Percentiles rank a stretch among this genome's conserved stretches.
Conservation (phyloP, 2,329 filamentous ascomycete genomes). For the Phyllosticta citriasiana region DNA sequence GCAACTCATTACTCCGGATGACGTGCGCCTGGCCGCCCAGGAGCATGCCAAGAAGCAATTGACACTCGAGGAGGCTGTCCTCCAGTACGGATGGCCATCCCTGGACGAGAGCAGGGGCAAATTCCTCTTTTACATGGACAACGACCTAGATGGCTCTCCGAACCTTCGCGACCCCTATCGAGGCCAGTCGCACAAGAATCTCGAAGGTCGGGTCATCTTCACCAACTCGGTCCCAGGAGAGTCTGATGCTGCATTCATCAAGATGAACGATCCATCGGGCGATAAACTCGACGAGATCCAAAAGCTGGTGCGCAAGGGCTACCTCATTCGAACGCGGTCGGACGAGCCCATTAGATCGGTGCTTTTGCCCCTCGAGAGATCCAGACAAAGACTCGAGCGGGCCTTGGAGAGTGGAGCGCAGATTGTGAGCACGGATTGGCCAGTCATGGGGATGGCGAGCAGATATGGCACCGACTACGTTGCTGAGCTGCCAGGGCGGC, state of each 20-base stretch:
- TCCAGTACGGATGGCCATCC: constrained; percentile 40
- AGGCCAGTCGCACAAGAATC: constrained; percentile 21
- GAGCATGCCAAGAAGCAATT: constrained; percentile 18
- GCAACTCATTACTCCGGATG: constrained; percentile 39
- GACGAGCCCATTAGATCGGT: constrained; percentile 39
- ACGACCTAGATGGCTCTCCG: constrained; percentile 20
- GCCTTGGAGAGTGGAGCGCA: constrained; percentile 41
- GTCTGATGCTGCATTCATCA: constrained; percentile 40
- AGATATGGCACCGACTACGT: constrained; percentile 41
- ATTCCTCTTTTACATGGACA: constrained; percentile 44
- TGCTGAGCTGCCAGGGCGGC: constrained; percentile 21
- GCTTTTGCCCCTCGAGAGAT: constrained; percentile 27
- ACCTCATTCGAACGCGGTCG: constrained; percentile 40
- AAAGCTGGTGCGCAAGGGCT: constrained; percentile 35
- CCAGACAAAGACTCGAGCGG: constrained; percentile 28
- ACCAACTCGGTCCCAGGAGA: constrained; percentile 39
- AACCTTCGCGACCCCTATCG: constrained; percentile 32
- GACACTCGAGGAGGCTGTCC: constrained; percentile 38
- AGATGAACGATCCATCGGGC: constrained; percentile 36
- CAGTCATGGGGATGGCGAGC: constrained; percentile 36
- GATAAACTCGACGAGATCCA: constrained; percentile 32
- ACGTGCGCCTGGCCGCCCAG: constrained; percentile 25
- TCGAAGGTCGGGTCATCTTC: constrained; percentile 39
- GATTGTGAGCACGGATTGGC: constrained; percentile 41
- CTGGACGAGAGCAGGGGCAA: constrained; percentile 35